A percentile compares a stretch with the other conserved stretches of the same genome.
phyloP scores from a whole-genome alignment of 2,329 filamentous ascomycete genomes.

The Trichoderma sp. region DNA sequence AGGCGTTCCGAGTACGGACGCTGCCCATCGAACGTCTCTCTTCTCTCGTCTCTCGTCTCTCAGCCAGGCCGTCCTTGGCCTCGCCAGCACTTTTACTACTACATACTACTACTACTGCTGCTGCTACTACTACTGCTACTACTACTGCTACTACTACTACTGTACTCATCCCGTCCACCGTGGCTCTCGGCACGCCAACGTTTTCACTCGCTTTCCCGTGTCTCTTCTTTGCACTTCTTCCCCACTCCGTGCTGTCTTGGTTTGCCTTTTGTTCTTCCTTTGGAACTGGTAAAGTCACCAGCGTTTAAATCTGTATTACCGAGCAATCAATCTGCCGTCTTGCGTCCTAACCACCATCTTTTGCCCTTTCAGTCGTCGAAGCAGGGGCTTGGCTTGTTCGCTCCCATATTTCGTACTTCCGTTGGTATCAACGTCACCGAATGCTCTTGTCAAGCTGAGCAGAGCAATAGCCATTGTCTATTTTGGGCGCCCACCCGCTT shows the following conservation, averaged over 20 bases:
- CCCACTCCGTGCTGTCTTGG: neutral
- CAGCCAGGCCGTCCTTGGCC: neutral
- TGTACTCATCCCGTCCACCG: neutral
- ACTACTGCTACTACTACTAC: neutral
- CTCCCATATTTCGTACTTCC: neutral
- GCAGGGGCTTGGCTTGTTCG: neutral
- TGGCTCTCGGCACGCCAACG: neutral
- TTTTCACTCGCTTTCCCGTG: neutral
- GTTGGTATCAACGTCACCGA: neutral
- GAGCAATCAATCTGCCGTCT: neutral
- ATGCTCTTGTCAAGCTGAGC: neutral
- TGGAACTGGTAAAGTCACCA: neutral
- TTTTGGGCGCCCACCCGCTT: neutral
- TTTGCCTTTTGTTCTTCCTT: neutral
- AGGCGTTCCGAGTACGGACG: neutral
- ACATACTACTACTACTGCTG: neutral
- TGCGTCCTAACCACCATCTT: neutral
- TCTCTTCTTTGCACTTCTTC: constrained; percentile 1
- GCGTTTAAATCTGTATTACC: neutral
- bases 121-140: neutral
- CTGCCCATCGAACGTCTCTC: neutral
- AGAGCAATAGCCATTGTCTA: neutral
- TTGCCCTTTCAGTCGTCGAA: neutral
- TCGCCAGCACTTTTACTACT: neutral
- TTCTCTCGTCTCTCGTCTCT: neutral